phyloP scores from a whole-genome alignment of 768 basidiomycete species.

The Kwoniella mangroviensis region DNA sequence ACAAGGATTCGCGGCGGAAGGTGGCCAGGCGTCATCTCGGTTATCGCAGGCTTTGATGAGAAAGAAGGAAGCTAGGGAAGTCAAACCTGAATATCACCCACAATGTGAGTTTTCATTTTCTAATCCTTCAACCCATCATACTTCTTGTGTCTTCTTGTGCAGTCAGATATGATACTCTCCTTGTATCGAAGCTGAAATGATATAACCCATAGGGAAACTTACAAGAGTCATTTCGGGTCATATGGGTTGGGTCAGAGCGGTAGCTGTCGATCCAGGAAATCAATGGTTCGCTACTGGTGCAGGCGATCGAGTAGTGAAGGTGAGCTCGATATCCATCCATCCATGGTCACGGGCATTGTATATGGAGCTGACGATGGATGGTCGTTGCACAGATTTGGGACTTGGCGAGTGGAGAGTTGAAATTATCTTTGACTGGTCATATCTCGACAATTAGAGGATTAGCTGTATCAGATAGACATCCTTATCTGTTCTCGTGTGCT shows the following conservation, averaged over 20 bases:
- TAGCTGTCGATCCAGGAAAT: constrained; percentile 96
- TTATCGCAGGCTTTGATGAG: constrained; percentile 88
- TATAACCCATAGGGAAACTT: constrained; percentile 70
- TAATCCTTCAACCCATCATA: background rate
- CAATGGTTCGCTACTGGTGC: constrained; percentile 98
- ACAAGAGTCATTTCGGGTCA: constrained; percentile 96
- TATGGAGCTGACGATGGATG: background rate
- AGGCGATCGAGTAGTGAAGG: constrained; percentile 93
- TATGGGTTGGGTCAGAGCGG: constrained; percentile 94
- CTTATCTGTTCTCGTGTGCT: constrained; percentile 94
- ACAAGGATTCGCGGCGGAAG: constrained; percentile 57
- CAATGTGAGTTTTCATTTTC: constrained; percentile 62
- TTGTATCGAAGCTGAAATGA: background rate
- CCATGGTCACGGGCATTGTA: no score
- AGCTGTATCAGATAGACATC: constrained; percentile 89
- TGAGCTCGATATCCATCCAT: constrained; percentile 17
- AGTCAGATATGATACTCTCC: background rate
- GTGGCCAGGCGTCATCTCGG: constrained; percentile 57
- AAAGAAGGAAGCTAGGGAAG: constrained; percentile 89
- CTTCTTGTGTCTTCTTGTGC: background rate
- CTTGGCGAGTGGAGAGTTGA: constrained; percentile 93
- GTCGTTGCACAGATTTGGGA: constrained; percentile 75
- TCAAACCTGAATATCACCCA: constrained; percentile 94
- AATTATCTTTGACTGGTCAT: constrained; percentile 94
- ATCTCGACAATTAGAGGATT: constrained; percentile 95